Percentiles rank a stretch among this genome's conserved stretches.
These are phyloP conservation scores for Penicillium expansum DNA, from an alignment of 2,329 filamentous ascomycete genomes.

Conservation along the genomic window DNA sequence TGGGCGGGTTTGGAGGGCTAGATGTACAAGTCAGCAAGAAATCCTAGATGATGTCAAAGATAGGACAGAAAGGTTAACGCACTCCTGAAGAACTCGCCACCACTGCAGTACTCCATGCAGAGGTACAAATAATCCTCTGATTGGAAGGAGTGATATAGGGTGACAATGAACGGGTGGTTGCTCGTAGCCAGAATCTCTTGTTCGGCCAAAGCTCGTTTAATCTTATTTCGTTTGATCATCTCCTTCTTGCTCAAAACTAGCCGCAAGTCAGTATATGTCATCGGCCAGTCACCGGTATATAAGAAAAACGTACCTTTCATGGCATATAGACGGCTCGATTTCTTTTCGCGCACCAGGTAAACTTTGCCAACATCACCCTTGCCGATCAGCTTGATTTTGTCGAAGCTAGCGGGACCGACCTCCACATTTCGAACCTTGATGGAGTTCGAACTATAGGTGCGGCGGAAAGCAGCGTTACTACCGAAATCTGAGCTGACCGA, in stretches of 20 bases:
- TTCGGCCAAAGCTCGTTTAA: constrained; percentile 94
- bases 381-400: constrained; percentile 99
- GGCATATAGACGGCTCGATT: constrained; percentile 88
- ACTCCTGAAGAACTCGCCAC: constrained; percentile 92
- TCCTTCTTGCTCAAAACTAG: constrained; percentile 97
- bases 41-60: background rate
- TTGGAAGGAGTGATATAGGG: constrained; percentile 97
- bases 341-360: constrained; percentile 96
- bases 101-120: constrained; percentile 99
- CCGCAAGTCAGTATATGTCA: constrained; percentile 38
- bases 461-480: constrained; percentile 71
- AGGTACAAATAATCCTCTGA: constrained; percentile 97
- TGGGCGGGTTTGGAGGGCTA: constrained; percentile 86
- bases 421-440: constrained; percentile 98
- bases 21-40: constrained; percentile 6
- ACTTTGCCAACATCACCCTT: constrained; percentile 99
- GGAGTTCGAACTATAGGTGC: constrained; percentile 98
- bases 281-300: background rate
- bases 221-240: constrained; percentile 99
- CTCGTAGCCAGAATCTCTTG: constrained; percentile 97
- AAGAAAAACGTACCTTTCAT: constrained; percentile 77
- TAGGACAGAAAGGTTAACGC: constrained; percentile 15
- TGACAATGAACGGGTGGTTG: constrained; percentile 99
- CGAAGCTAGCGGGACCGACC: constrained; percentile 90
- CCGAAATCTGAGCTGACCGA: constrained; percentile 55